phyloP scores from a whole-genome alignment of 352 stramenopile species.

The Pilasporangium apinafurcum region DNA sequence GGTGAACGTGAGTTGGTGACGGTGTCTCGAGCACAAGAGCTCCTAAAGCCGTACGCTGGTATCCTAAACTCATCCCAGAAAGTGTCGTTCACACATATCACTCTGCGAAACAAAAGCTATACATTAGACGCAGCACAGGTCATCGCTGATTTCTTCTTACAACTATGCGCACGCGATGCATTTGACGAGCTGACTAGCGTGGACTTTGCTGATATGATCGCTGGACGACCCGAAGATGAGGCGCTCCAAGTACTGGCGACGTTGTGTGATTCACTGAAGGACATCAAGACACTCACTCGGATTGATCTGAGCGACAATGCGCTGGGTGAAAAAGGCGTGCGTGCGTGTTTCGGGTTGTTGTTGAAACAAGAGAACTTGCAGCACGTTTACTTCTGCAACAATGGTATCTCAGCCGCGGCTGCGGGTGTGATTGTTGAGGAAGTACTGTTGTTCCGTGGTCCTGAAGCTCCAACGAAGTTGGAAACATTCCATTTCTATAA shows the following conservation, averaged over 20 bases:
- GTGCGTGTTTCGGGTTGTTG: constrained; percentile 86
- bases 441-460: constrained; percentile 77
- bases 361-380: constrained; percentile 67
- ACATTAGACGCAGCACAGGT: constrained; percentile 69
- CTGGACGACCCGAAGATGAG: constrained; percentile 72
- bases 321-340: constrained; percentile 91
- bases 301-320: constrained; percentile 94
- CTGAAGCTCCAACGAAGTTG: constrained; percentile 71
- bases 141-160: constrained; percentile 64
- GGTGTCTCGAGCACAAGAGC: constrained; percentile 56
- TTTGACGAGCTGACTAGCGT: constrained; percentile 61
- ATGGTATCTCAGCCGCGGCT: constrained; percentile 88
- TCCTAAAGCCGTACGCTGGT: constrained; percentile 45
- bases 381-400: constrained; percentile 93
- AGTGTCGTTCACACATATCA: constrained; percentile 66
- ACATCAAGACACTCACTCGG: constrained; percentile 65
- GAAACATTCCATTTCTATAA: constrained; percentile 96
- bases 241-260: constrained; percentile 76
- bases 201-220: constrained; percentile 87
- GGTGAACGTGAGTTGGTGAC: constrained; percentile 78
- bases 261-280: constrained; percentile 65
- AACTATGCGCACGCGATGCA: constrained; percentile 34
- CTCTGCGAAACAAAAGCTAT: constrained; percentile 88
- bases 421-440: constrained; percentile 85
- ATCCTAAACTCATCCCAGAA: no score